phyloP scores from a whole-genome alignment of 2,329 filamentous ascomycete genomes.

The Xylariaceae sp. region DNA sequence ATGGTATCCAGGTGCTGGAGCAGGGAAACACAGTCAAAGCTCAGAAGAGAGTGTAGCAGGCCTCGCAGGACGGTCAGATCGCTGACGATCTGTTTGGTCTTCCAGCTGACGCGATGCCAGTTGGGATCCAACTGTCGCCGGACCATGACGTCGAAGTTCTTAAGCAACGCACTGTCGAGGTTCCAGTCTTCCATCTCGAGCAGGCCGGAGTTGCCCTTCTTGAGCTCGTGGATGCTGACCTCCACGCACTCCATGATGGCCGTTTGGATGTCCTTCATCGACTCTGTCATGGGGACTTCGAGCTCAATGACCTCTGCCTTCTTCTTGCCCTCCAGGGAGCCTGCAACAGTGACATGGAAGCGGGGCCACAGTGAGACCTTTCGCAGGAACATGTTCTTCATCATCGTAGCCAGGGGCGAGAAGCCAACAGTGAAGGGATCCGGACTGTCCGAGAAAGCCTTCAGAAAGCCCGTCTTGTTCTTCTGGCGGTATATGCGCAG shows the following conservation, averaged over 20 bases:
- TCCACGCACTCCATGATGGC: constrained; percentile 95
- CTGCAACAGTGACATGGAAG: constrained; percentile 85
- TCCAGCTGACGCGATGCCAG: constrained; percentile 94
- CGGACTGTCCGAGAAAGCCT: constrained; percentile 90
- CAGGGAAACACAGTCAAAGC: constrained; percentile 85
- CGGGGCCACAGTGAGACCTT: constrained; percentile 88
- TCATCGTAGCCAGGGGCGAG: constrained; percentile 78
- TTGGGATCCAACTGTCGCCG: constrained; percentile 88
- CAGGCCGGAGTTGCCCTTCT: constrained; percentile 80
- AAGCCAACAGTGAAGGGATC: constrained; percentile 87
- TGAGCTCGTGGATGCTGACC: constrained; percentile 85
- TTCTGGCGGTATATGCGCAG: constrained; percentile 87
- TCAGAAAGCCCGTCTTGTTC: constrained; percentile 89
- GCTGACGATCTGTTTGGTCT: constrained; percentile 88
- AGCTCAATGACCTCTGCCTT: constrained; percentile 97
- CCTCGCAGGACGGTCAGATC: constrained; percentile 77
- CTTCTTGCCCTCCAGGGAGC: constrained; percentile 80
- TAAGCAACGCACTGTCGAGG: constrained; percentile 82
- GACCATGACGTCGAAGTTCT: constrained; percentile 85
- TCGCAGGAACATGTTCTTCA: constrained; percentile 84
- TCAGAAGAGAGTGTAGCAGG: constrained; percentile 74
- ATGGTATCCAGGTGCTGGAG: constrained; percentile 92
- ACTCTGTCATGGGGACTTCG: constrained; percentile 90
- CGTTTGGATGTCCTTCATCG: constrained; percentile 88
- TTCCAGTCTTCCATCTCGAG: constrained; percentile 99